Percentiles rank a stretch among this genome's conserved stretches.
These are phyloP conservation scores for Aspergillus tamarii DNA, from an alignment of 2,329 filamentous ascomycete genomes.

Conservation along the genomic window DNA sequence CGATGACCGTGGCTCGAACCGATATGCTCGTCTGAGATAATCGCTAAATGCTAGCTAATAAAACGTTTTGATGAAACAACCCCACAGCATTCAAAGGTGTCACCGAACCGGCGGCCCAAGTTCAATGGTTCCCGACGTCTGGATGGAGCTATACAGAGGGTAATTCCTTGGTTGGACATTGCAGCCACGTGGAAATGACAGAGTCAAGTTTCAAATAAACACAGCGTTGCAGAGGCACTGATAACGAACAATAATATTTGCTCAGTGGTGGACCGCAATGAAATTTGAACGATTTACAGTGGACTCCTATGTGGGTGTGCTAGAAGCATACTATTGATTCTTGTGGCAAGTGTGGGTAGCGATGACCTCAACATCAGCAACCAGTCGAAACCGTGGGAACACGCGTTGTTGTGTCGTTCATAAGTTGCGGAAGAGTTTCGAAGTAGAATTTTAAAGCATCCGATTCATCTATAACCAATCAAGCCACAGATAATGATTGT, in stretches of 20 bases:
- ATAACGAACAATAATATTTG: slow-evolving; percentile 1
- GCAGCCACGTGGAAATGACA: slow-evolving; percentile 19
- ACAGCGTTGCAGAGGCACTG: background rate
- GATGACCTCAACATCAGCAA: slow-evolving; percentile 2
- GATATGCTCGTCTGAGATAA: slow-evolving; percentile 2
- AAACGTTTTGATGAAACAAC: slow-evolving; percentile 13
- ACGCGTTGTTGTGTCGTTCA: background rate
- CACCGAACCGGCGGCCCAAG: slow-evolving; percentile 24
- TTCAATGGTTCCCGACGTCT: slow-evolving; percentile 14
- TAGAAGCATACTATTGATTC: slow-evolving; percentile 3
- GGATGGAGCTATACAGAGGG: background rate
- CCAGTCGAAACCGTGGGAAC: background rate
- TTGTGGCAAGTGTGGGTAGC: background rate
- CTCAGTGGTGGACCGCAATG: background rate
- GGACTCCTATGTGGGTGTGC: background rate
- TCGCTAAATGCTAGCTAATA: slow-evolving; percentile 5
- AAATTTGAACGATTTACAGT: slow-evolving; percentile 1
- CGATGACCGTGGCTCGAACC: background rate
- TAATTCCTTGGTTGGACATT: slow-evolving; percentile 15
- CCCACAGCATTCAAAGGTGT: slow-evolving; percentile 18
- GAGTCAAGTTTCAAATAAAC: slow-evolving; percentile 13
- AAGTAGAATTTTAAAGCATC: background rate
- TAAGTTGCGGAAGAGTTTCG: background rate
- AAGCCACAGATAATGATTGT: background rate
- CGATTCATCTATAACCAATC: background rate